Percentiles rank a stretch among this genome's conserved stretches.
phyloP scores from a whole-genome alignment of 2,329 filamentous ascomycete species.

The Diaporthe sp. region DNA sequence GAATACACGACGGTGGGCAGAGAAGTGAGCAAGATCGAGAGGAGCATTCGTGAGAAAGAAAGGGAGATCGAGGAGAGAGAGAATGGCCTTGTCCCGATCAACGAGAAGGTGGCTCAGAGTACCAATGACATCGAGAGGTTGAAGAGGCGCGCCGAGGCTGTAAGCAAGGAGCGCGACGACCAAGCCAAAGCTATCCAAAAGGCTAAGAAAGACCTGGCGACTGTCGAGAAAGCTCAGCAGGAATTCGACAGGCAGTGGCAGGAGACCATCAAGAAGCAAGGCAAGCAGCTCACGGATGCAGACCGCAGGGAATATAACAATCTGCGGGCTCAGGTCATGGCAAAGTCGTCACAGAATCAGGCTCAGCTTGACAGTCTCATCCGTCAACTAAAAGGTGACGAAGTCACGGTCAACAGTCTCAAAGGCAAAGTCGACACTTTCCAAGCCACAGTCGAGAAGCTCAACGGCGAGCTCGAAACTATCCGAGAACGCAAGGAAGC shows the following conservation, averaged over 20 bases:
- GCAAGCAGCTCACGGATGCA: conserved; percentile 84
- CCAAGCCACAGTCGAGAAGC: conserved; percentile 79
- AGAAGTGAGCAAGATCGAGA: conserved; percentile 86
- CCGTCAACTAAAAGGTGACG: conserved; percentile 90
- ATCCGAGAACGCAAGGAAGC: conserved; percentile 77
- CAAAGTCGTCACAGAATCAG: conserved; percentile 84
- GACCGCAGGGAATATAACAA: conserved; percentile 92
- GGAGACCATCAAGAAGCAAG: conserved; percentile 87
- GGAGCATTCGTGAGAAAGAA: conserved; percentile 86
- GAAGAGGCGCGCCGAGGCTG: conserved; percentile 75
- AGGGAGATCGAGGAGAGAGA: conserved; percentile 89
- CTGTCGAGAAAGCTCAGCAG: conserved; percentile 89
- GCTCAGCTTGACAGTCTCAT: conserved; percentile 87
- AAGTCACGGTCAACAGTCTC: conserved; percentile 89
- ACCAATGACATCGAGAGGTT: conserved; percentile 78
- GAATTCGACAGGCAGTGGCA: conserved; percentile 91
- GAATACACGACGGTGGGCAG: conserved; percentile 84
- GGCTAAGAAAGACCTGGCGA: conserved; percentile 82
- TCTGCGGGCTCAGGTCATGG: conserved; percentile 86
- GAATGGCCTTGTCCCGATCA: conserved; percentile 87
- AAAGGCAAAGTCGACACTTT: conserved; percentile 88
- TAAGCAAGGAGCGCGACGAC: conserved; percentile 81
- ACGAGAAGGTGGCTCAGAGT: conserved; percentile 90
- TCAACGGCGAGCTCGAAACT: conserved; percentile 78
- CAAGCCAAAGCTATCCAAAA: conserved; percentile 79